Base-by-base conservation (phyloP, 208 protist species). In the Porcisia hertigi region DNA sequence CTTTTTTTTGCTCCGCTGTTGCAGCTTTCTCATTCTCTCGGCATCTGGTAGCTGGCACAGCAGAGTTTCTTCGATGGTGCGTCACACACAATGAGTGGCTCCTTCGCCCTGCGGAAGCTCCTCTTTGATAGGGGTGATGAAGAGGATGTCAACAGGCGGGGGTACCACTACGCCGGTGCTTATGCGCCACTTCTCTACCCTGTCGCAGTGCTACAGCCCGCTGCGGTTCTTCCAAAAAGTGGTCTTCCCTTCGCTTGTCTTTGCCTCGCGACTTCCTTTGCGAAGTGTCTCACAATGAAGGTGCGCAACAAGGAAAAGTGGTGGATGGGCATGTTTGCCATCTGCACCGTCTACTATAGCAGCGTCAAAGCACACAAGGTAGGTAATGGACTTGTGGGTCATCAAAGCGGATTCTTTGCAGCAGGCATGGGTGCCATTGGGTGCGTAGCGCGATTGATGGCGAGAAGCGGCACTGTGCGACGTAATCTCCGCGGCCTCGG, bases 311-410 rank as follows among this genome's bases (percentile, higher is more conserved):
- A 86, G 69, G 90, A 94, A 69, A 92, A 91, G 65, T 96, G 88
- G 90, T 96, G 92, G 90, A 76, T 96, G 57, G 90, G 87, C 11
- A 80, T 96, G 34, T 94, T 96, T 66, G 75, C 91, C 53, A 90
- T 96, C 81, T 80, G 86, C 52, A 83, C 81, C 34, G 79, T 94
- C 71, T 95, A 95, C 76, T 96, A 93, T 81, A 92, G 86, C 73
- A 81, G 88, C 9, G 65, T 96, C 36, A 96, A 96, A 79, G 89
- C 90, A 9, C 92, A 96, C 81, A 96, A 95, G 81, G 92, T 94
- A 14, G 71, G 83, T 74, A 96, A 96, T 71, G 92, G 92, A 9
- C 71, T 96, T 7, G 89, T 94, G 1, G 92, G 92, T 18, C 92
- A 96, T 71, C 92, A 96, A 62, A 87, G 89, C 69, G 92, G 90